Evolutionary conservation across 768 basidiomycete genomes (phyloP).

Genomic region (Cantharellus cinnabarinus): DNA sequence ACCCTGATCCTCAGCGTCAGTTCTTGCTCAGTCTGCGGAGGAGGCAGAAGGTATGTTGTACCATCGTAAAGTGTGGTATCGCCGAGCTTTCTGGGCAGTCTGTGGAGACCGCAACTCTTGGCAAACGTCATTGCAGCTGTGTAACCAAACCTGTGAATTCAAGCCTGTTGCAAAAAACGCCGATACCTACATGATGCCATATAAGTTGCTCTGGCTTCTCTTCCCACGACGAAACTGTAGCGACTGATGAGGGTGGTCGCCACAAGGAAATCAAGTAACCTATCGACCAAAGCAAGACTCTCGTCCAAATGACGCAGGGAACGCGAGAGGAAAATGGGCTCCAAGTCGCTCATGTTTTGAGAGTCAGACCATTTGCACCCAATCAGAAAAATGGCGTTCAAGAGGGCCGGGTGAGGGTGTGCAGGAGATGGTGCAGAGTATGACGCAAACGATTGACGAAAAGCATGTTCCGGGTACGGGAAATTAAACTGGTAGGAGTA

Average conservation of each 20-base stretch:
- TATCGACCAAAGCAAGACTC: conserved; percentile 1
- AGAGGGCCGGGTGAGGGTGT: conserved; percentile 4
- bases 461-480: neutral
- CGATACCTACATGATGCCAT: neutral
- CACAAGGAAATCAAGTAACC: conserved; percentile 5
- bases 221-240: conserved; percentile 1
- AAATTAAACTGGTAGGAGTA: neutral
- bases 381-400: conserved; percentile 6
- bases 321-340: neutral
- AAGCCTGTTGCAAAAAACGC: neutral
- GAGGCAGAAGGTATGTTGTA: too few species aligned
- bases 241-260: conserved; percentile 3
- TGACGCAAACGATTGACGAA: neutral
- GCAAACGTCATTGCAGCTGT: neutral
- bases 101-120: neutral
- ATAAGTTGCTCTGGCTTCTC: neutral
- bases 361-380: conserved; percentile 2
- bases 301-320: conserved; percentile 2
- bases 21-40: too few species aligned
- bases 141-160: neutral
- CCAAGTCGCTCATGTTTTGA: neutral
- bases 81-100: neutral
- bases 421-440: neutral
- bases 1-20: too few species aligned
- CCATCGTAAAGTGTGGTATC: too few species aligned